Conservation (phyloP, 768 basidiomycete species). For the Xerocomellus dryophilus region DNA sequence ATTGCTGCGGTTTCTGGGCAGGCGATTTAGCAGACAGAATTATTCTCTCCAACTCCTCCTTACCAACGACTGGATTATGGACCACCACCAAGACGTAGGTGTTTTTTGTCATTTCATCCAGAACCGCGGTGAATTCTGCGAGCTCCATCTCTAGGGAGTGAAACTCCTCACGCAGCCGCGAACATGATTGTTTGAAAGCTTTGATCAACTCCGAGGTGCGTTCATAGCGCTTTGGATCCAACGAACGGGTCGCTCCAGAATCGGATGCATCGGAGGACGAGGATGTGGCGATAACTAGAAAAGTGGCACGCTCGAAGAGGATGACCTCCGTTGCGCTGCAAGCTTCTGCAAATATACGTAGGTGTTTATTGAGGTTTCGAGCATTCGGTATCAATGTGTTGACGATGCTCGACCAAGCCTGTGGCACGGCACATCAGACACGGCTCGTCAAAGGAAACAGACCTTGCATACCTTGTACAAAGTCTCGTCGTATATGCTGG, state of each 20-base stretch:
- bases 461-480: slow-evolving; percentile 72
- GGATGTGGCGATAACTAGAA: slow-evolving; percentile 93
- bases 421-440: slow-evolving; percentile 5
- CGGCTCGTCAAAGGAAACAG: slow-evolving; percentile 1
- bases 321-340: slow-evolving; percentile 93
- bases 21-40: neutral
- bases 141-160: slow-evolving; percentile 84
- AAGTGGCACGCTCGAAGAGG: slow-evolving; percentile 95
- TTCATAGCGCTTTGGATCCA: slow-evolving; percentile 75
- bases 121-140: slow-evolving; percentile 79
- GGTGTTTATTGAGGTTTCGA: slow-evolving; percentile 80
- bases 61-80: slow-evolving; percentile 86
- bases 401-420: slow-evolving; percentile 99
- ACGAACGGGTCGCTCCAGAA: slow-evolving; percentile 39
- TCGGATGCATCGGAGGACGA: slow-evolving; percentile 40
- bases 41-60: slow-evolving; percentile 17
- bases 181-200: slow-evolving; percentile 89
- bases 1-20: slow-evolving; percentile 79
- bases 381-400: slow-evolving; percentile 96
- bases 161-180: slow-evolving; percentile 81
- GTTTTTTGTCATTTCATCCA: slow-evolving; percentile 90
- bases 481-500: slow-evolving; percentile 96
- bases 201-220: slow-evolving; percentile 93
- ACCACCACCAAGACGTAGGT: slow-evolving; percentile 90
- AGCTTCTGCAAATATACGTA: slow-evolving; percentile 80